These are phyloP conservation scores for Chara braunii DNA, from an alignment of 139 green algal genomes.

Conservation along the genomic window DNA sequence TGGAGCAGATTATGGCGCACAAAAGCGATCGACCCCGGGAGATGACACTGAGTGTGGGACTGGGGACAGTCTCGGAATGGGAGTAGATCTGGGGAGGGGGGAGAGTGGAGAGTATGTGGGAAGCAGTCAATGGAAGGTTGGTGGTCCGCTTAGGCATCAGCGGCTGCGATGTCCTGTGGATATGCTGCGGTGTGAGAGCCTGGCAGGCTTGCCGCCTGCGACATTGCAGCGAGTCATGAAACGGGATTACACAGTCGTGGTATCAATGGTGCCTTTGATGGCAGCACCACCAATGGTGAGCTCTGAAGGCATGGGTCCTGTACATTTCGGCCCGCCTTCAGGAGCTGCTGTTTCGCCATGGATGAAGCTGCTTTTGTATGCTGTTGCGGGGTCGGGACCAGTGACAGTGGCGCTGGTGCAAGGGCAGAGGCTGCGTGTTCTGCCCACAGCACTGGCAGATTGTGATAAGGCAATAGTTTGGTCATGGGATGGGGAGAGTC, in stretches of 20 bases:
- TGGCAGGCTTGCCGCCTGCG: constrained; percentile 15
- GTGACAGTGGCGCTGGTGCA: constrained; percentile 31
- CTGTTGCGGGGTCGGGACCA: constrained; percentile 1
- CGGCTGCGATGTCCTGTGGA: no score
- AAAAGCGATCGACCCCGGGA: no score
- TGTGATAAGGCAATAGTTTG: constrained; percentile 20
- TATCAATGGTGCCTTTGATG: constrained; percentile 28
- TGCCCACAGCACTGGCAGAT: constrained; percentile 16
- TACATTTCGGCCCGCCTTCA: constrained; percentile 30
- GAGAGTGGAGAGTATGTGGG: no score
- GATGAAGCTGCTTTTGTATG: constrained; percentile 40
- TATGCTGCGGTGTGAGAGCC: constrained; percentile 38
- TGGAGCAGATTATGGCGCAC: no score
- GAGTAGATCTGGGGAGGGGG: no score
- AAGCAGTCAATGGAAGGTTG: no score
- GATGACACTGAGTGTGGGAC: no score
- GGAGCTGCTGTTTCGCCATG: constrained; percentile 24
- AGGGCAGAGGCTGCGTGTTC: constrained; percentile 23
- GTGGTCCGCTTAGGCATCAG: no score
- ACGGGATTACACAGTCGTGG: constrained; percentile 24
- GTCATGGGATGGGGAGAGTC: constrained; percentile 26
- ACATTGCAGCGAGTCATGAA: constrained; percentile 18
- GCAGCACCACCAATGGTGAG: not conserved
- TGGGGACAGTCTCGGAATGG: no score
- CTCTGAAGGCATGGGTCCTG: constrained; percentile 19